These are phyloP conservation scores for Xerocomus spinulosus DNA, from an alignment of 768 basidiomycete genomes.

Conservation along the genomic window DNA sequence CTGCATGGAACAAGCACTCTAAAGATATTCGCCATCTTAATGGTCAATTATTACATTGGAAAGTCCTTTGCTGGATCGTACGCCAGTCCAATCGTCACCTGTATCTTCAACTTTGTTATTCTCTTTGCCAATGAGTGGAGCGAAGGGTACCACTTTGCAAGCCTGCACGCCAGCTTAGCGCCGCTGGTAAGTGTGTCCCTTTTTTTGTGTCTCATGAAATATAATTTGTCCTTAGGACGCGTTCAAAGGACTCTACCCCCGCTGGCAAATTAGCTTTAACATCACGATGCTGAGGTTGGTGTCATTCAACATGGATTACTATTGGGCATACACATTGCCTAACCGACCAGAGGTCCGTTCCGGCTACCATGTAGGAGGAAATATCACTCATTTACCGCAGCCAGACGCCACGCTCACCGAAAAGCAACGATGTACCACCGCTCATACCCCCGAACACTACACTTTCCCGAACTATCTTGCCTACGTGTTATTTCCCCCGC, in stretches of 20 bases:
- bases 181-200: conserved; percentile 49
- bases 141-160: conserved; percentile 67
- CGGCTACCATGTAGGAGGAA: not conserved
- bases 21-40: conserved; percentile 73
- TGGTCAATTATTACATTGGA: conserved; percentile 63
- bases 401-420: conserved; percentile 39
- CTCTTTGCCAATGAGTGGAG: conserved; percentile 75
- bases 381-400: conserved; percentile 15
- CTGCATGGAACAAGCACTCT: conserved; percentile 79
- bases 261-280: conserved; percentile 94
- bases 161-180: conserved; percentile 49
- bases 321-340: conserved; percentile 63
- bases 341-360: conserved; percentile 41
- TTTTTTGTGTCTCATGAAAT: not conserved
- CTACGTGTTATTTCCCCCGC: conserved; percentile 86
- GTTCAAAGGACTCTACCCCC: conserved; percentile 72
- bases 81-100: conserved; percentile 53
- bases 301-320: conserved; percentile 90
- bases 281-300: conserved; percentile 93
- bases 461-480: conserved; percentile 69
- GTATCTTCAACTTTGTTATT: conserved; percentile 71
- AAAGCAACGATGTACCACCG: conserved; percentile 53
- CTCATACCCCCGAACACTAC: conserved; percentile 59
- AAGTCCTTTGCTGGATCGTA: conserved; percentile 41
- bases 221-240: conserved; percentile 45